These are phyloP conservation scores for Kalanchoe fedtschenkoi DNA, from an alignment of 164 flowering plant species.

Conservation along the genomic window DNA sequence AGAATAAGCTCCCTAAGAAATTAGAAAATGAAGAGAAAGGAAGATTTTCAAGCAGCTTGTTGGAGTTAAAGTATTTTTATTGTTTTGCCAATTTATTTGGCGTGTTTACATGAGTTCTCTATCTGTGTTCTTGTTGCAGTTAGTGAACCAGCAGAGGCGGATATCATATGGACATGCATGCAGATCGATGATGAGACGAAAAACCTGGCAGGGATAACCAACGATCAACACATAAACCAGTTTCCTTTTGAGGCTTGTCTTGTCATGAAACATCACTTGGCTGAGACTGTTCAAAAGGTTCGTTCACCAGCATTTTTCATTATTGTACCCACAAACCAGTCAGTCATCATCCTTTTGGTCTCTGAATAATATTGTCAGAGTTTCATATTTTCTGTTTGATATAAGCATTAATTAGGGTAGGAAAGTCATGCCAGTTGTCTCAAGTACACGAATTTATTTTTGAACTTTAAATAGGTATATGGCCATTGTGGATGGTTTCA, in stretches of 20 bases:
- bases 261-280: constrained; percentile 98
- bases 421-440: background rate
- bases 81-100: background rate
- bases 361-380: background rate
- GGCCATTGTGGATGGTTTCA: constrained; percentile 92
- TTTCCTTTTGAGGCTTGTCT: constrained; percentile 96
- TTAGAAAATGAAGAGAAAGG: background rate
- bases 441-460: background rate
- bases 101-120: background rate
- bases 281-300: constrained; percentile 88
- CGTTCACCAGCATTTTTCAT: background rate
- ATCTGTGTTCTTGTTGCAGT: constrained; percentile 38
- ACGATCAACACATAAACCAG: constrained; percentile 76
- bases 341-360: background rate
- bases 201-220: constrained; percentile 62
- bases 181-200: constrained; percentile 84
- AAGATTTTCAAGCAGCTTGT: background rate
- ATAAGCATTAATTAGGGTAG: too few species aligned
- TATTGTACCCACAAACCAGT: background rate
- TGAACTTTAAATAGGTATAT: constrained; percentile 41
- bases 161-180: constrained; percentile 84
- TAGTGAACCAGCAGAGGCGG: constrained; percentile 69
- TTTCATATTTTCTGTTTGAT: background rate
- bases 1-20: background rate
- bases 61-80: background rate